Conservation (phyloP, 73 alveolate genomes). For the Diophrys sp. region DNA sequence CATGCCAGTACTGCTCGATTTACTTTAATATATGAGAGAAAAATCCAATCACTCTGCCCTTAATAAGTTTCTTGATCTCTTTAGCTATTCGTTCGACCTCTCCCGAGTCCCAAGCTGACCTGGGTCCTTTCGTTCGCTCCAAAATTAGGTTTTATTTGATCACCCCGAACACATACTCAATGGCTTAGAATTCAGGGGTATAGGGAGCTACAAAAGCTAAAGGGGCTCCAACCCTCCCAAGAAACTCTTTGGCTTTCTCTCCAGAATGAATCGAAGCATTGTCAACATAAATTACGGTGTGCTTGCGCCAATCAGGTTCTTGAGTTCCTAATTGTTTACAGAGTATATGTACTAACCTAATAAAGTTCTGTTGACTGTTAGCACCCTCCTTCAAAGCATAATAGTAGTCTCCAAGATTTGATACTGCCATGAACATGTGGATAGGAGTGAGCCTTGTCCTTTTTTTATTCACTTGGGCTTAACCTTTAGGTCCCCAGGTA, state of each 20-base stretch:
- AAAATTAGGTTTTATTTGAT: no score
- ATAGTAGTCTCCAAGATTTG: background rate
- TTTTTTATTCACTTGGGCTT: no score
- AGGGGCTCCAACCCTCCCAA: background rate
- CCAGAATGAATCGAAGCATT: background rate
- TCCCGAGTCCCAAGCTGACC: no score
- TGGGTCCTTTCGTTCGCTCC: no score
- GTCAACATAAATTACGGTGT: background rate
- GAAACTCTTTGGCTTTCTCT: background rate
- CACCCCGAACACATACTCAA: background rate
- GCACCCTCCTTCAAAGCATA: background rate
- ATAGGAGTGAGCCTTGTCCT: background rate
- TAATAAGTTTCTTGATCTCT: no score
- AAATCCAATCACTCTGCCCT: no score
- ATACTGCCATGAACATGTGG: background rate
- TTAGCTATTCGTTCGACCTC: no score
- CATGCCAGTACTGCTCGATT: no score
- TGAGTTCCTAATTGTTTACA: no score
- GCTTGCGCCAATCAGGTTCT: background rate
- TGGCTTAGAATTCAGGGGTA: background rate
- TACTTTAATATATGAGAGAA: no score
- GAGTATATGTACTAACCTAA: no score
- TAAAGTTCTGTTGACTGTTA: background rate
- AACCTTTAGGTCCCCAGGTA: background rate
- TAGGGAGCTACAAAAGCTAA: background rate